These are phyloP conservation scores for Dalechampia spathulata DNA, from an alignment of 441 rosid species.

Conservation along the genomic window DNA sequence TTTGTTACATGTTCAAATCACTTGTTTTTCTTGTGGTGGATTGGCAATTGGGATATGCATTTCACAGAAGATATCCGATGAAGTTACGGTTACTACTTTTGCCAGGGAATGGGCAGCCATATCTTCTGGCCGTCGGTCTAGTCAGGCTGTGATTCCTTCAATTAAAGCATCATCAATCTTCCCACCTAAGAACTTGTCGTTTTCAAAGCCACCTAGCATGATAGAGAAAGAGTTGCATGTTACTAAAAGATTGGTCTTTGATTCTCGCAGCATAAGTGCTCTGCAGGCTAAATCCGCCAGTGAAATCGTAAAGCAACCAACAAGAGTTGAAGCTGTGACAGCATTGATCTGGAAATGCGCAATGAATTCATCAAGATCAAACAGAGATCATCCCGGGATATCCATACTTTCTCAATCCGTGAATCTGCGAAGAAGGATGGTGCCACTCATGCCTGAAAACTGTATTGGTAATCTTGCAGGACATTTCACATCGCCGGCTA, in stretches of 20 bases:
- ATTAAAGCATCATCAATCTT: slow-evolving; percentile 3
- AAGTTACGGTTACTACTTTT: not conserved
- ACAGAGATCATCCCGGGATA: not conserved
- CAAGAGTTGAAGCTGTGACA: slow-evolving; percentile 31
- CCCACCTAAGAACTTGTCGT: not conserved
- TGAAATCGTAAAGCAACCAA: slow-evolving; percentile 16
- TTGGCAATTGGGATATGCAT: not conserved
- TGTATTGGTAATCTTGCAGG: slow-evolving; percentile 4
- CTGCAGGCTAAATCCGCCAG: slow-evolving; percentile 17
- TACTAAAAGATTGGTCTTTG: slow-evolving; percentile 23
- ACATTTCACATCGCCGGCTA: not conserved
- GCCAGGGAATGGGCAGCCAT: not conserved
- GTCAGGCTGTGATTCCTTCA: not conserved
- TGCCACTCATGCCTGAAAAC: slow-evolving; percentile 11
- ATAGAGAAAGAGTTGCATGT: not conserved
- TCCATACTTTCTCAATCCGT: slow-evolving; percentile 20
- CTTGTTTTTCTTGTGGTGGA: slow-evolving; percentile 7
- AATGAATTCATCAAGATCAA: slow-evolving; percentile 18
- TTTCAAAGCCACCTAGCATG: not conserved
- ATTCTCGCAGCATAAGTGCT: slow-evolving; percentile 8
- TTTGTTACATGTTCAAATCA: slow-evolving; percentile 19
- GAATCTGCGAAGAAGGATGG: slow-evolving; percentile 18
- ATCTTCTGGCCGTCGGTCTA: not conserved
- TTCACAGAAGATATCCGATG: not conserved
- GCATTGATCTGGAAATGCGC: slow-evolving; percentile 28